Percentiles rank a stretch among this genome's conserved stretches.
phyloP scores from a whole-genome alignment of 208 protist species.

The Lotmaria passim region DNA sequence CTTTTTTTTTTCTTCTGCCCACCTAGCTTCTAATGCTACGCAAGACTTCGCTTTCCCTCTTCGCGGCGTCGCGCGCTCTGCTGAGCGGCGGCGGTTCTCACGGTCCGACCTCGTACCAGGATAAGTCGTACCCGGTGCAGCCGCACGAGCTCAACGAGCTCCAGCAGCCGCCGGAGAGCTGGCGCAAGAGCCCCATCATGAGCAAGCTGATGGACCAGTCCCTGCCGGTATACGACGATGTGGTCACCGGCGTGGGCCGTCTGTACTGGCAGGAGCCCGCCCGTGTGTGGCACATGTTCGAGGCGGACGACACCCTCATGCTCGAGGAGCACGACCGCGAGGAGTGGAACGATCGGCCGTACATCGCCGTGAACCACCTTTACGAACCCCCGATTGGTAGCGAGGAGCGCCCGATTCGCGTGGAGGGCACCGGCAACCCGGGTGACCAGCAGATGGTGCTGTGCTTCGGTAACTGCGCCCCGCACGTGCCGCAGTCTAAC shows the following conservation, averaged over 20 bases:
- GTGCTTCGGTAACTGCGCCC: constrained; percentile 91
- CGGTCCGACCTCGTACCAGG: constrained; percentile 82
- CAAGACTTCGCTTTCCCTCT: constrained; percentile 65
- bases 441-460: constrained; percentile 86
- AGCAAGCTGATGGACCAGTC: constrained; percentile 91
- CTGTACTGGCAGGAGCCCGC: constrained; percentile 91
- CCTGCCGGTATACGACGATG: constrained; percentile 88
- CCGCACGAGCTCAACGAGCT: constrained; percentile 82
- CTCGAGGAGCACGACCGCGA: constrained; percentile 92
- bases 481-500: constrained; percentile 88
- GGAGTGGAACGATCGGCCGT: constrained; percentile 91
- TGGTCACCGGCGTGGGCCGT: constrained; percentile 78
- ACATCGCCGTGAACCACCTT: constrained; percentile 89
- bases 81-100: constrained; percentile 57
- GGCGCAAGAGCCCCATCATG: constrained; percentile 88
- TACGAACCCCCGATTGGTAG: constrained; percentile 90
- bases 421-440: constrained; percentile 83
- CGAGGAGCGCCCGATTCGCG: constrained; percentile 87
- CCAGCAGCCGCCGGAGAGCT: constrained; percentile 77
- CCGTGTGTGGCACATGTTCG: constrained; percentile 85
- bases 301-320: constrained; percentile 90
- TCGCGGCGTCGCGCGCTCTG: constrained; percentile 68
- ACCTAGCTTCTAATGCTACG: constrained; percentile 63
- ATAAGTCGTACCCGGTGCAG: constrained; percentile 85
- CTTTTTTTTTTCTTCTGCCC: not conserved